phyloP scores from a whole-genome alignment of 2,329 filamentous ascomycete species.

The Blastomyces silverae region DNA sequence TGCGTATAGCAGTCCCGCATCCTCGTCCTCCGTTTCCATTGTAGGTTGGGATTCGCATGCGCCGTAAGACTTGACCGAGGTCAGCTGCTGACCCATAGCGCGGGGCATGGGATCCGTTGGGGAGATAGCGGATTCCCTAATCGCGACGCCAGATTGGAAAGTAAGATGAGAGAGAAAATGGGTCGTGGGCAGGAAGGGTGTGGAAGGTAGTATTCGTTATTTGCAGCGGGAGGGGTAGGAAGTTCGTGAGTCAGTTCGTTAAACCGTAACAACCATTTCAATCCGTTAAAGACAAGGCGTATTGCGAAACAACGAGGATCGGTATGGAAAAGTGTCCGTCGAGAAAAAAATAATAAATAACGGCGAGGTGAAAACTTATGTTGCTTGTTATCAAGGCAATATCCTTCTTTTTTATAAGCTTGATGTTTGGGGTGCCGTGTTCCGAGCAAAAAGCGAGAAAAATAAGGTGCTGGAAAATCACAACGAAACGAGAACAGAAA shows the following conservation, averaged over 20 bases:
- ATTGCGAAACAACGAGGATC: neutral
- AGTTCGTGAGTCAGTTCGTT: neutral
- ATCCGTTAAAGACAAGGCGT: neutral
- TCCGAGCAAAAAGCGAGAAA: neutral
- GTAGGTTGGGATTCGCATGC: slow-evolving; percentile 19
- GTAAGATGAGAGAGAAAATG: neutral
- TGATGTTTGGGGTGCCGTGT: neutral
- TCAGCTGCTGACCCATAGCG: slow-evolving; percentile 16
- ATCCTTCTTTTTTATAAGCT: neutral
- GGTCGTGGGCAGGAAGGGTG: neutral
- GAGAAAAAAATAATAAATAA: neutral
- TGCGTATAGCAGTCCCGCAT: slow-evolving; percentile 17
- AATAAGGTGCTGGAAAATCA: too few species aligned
- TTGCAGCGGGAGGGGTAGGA: neutral
- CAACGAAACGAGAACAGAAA: neutral
- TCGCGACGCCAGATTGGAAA: neutral
- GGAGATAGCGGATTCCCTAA: neutral
- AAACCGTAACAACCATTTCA: neutral
- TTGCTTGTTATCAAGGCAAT: neutral
- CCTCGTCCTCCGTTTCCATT: slow-evolving; percentile 17
- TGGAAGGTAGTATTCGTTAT: too few species aligned
- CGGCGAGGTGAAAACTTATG: neutral
- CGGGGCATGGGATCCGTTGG: neutral
- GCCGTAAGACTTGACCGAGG: slow-evolving; percentile 19
- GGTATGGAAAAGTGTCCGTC: neutral